phyloP scores from a whole-genome alignment of 179 eudicot species.

The Patellifolia procumbens region DNA sequence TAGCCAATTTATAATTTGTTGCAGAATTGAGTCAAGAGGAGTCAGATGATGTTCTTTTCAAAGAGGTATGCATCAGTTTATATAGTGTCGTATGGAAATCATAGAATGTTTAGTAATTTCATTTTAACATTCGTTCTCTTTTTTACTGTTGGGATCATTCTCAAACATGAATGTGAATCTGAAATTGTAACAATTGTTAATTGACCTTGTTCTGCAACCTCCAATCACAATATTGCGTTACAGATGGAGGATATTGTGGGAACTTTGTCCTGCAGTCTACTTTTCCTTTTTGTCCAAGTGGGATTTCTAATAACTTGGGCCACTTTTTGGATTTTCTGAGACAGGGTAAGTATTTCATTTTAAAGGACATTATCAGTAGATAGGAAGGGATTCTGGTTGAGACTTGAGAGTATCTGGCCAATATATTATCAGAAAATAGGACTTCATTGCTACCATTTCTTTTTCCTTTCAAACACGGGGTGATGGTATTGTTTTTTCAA shows the following conservation, averaged over 20 bases:
- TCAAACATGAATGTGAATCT: neutral
- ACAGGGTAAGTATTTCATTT: neutral
- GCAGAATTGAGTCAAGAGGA: conserved; percentile 89
- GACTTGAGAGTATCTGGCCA: neutral
- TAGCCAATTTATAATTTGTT: conserved; percentile 19
- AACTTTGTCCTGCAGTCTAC: no score
- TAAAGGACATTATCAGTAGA: neutral
- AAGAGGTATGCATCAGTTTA: conserved; percentile 55
- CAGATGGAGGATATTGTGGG: no score
- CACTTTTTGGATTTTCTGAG: neutral
- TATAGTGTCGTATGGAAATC: neutral
- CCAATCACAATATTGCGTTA: no score
- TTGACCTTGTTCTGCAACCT: neutral
- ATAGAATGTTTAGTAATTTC: neutral
- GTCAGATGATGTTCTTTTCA: conserved; percentile 83
- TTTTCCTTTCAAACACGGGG: neutral
- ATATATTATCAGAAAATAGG: neutral
- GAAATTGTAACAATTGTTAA: neutral
- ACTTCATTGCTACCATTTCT: neutral
- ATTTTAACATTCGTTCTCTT: neutral
- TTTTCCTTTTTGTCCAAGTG: no score
- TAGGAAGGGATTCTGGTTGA: neutral
- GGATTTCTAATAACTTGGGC: neutral
- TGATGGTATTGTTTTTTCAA: neutral
- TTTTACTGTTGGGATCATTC: neutral